Percentiles rank a stretch among this genome's conserved stretches.
Evolutionary conservation across 2,329 filamentous ascomycete genomes (phyloP).

Genomic region (Blastomyces gilchristii): DNA sequence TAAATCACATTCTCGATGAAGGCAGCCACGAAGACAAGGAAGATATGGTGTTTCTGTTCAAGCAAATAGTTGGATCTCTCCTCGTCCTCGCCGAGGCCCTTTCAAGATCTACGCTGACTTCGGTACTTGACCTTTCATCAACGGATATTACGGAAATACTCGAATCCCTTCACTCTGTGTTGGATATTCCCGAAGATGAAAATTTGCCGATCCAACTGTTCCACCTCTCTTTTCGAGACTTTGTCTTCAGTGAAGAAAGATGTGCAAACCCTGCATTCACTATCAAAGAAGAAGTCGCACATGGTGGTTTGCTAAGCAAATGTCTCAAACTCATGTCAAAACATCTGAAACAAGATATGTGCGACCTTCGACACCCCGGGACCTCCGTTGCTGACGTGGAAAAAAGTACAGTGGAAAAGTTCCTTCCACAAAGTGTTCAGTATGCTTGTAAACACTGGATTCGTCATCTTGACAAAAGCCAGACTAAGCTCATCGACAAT

Average conservation of each 20-base stretch:
- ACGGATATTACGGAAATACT: slow-evolving; percentile 14
- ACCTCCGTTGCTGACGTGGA: neutral
- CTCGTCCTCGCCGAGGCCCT: slow-evolving; percentile 17
- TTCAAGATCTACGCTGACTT: slow-evolving; percentile 12
- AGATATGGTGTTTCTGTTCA: slow-evolving; percentile 14
- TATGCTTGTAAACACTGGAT: slow-evolving; percentile 5
- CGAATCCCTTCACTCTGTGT: slow-evolving; percentile 18
- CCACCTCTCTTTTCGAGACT: slow-evolving; percentile 23
- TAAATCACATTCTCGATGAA: slow-evolving; percentile 6
- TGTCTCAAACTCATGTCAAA: slow-evolving; percentile 15
- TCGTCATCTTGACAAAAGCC: slow-evolving; percentile 1
- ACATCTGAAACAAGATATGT: slow-evolving; percentile 16
- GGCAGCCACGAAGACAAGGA: slow-evolving; percentile 2
- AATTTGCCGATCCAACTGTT: slow-evolving; percentile 17
- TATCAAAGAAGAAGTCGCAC: slow-evolving; percentile 13
- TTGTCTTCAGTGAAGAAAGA: slow-evolving; percentile 16
- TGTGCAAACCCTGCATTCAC: slow-evolving; percentile 12
- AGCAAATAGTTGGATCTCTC: slow-evolving; percentile 16
- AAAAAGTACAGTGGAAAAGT: neutral
- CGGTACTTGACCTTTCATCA: slow-evolving; percentile 14
- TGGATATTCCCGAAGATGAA: slow-evolving; percentile 15
- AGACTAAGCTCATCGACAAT: neutral
- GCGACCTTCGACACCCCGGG: slow-evolving; percentile 14
- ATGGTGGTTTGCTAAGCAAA: slow-evolving; percentile 10
- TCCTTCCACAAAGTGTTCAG: slow-evolving; percentile 1